These are phyloP conservation scores for Paralagenidium karlingii DNA, from an alignment of 352 stramenopile species.

Conservation along the genomic window DNA sequence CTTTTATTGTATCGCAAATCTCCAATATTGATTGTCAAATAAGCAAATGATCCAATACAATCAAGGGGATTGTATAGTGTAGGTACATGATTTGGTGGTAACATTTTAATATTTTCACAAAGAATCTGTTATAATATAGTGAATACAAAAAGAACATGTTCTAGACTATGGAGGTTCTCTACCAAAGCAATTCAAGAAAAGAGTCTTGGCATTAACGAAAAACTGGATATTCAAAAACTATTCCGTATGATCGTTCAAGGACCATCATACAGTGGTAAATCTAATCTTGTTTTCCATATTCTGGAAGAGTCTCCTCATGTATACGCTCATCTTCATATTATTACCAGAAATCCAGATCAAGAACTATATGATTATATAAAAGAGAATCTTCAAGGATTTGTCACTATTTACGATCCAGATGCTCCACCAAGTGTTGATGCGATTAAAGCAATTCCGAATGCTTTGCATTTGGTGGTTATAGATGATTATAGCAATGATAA, in stretches of 20 bases:
- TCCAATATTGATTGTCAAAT: too few species aligned
- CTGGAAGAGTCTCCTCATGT: conserved; percentile 10
- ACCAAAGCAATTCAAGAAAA: conserved; percentile 5
- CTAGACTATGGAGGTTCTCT: too few species aligned
- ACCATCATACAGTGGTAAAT: conserved; percentile 6
- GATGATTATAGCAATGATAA: conserved; percentile 19
- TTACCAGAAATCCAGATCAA: conserved; percentile 9
- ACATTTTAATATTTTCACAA: too few species aligned
- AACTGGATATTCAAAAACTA: conserved; percentile 13
- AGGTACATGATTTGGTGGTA: too few species aligned
- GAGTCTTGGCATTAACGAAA: conserved; percentile 2
- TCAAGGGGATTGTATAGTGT: too few species aligned
- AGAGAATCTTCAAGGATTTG: conserved; percentile 13
- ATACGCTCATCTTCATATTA: conserved; percentile 12
- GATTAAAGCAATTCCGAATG: conserved; percentile 8
- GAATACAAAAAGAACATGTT: too few species aligned
- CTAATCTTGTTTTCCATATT: conserved; percentile 13
- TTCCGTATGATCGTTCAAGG: conserved; percentile 15
- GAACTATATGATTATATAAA: conserved; percentile 12
- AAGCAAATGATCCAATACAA: too few species aligned
- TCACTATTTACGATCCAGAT: conserved; percentile 10
- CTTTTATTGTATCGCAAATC: too few species aligned
- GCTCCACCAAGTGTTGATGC: conserved; percentile 11
- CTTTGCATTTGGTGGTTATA: conserved; percentile 13
- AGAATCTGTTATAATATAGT: too few species aligned